Base-by-base conservation (phyloP, 2,329 filamentous ascomycete species). In the Teratosphaeria viscida region DNA sequence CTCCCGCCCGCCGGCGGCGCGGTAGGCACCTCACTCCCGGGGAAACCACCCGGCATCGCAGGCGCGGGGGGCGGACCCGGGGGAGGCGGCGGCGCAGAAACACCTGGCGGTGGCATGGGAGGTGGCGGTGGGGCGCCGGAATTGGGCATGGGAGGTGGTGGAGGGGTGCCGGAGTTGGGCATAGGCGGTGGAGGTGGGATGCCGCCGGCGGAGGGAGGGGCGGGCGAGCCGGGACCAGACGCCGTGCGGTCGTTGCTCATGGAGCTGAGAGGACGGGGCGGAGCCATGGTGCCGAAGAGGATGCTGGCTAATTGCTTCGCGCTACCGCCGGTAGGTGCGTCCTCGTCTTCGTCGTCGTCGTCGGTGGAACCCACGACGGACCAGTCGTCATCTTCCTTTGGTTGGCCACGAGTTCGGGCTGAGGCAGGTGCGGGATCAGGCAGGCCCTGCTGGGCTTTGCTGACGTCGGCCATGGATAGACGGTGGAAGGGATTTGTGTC, bases 401-500 rank as follows among this genome's bases (percentile, higher is more conserved):
- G 83, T 57, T 82, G 81, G 55, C 57, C 78, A 57, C 84, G 80
- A 34, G 81, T 81, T 16, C 82, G 78, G 7, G 78, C 75, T 37
- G 73, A 68, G 37, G 72, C 72, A 32, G 75, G 75, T 56, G 79
- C 72, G 61, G 78, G 71, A 60, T 79, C 71, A n/a, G 81, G 78
- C 7, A 83, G 78, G 27, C 60, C 29, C 78, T 74, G 23, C 75
- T 74, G 34, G 76, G 71, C 70, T 80, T 80, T 76, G 34, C 77
- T 73, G 55, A 76, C 70, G 70, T 83, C 80, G 63, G 89, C 82
- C 66, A 88, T 84, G 5, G 88, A 85, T 71, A 95, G 84, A 59
- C 91, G 88, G 73, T 95, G 89, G 85, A 97, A 99, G 4, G 94
- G 94, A 71, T 99, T 99, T 10, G 90, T 97, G n/a, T 89, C 92